Evolutionary conservation across 805 yeast genomes (phyloP), one percentile per base, ranked within the genome.

Genomic region (Yueomyces sp.): DNA sequence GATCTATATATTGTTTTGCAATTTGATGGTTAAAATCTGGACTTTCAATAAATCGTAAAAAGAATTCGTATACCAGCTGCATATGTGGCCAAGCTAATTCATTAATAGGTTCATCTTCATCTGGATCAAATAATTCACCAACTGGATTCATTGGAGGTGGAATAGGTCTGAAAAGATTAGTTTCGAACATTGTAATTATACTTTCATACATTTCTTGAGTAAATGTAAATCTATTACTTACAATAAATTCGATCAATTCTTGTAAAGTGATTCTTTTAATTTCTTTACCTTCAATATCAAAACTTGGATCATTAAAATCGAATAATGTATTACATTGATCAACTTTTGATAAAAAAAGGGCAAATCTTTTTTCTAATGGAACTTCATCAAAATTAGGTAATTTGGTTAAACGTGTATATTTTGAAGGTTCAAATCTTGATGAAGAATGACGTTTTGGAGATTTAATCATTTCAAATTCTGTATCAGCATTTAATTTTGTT

Each of bases 61-160:
- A 90, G 56, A 92, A 86, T 63, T 92, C 97, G 66, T 92, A 92
- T 32, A 88, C 94, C 38, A 87, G 75, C 64, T 86, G 94, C 97
- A 92, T 92, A 62, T 92, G 98, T 9, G 97, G 95, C 98, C 98
- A 92, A 7, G 96, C 88, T 49, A 90, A 76, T 61, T 92, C 97
- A 54, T 79, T 78, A 36, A 92, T 94, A 3, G 97, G 97, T 64
- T 92, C 98, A 67, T 92, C 98, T 65, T 92, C 98, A 65, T 92
- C 98, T 1, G 98, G 98, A 56, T 92, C 98, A 63, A 76, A 92
- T 37, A 90, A 76, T 51, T 92, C 98, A 36, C 98, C 98, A 40
- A 88, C 75, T 4, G 97, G 97, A 60, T 92, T 92, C 36, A 88
- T 95, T 1, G 97, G 96, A 1, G 98, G 98, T 3, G 98, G 97